These are phyloP conservation scores for Colletotrichum sojae DNA, from an alignment of 2,329 filamentous ascomycete species.

Conservation along the genomic window DNA sequence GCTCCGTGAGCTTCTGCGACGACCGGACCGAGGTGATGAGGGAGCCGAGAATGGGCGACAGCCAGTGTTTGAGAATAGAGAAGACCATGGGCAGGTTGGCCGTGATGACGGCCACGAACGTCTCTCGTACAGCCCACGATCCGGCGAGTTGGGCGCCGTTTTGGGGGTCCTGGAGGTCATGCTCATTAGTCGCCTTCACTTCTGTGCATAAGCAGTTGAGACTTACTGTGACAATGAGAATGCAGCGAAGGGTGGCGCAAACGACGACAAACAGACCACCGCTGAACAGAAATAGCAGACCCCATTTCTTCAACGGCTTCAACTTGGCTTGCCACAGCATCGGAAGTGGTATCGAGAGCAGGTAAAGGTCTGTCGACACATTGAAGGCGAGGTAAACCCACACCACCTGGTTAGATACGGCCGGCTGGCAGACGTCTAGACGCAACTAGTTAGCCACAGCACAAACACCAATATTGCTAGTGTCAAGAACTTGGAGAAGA, in stretches of 20 bases:
- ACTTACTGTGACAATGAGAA: constrained; percentile 47
- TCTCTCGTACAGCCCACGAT: constrained; percentile 53
- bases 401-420: constrained; percentile 37
- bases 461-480: not conserved
- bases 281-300: constrained; percentile 50
- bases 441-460: not conserved
- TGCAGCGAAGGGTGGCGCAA: constrained; percentile 52
- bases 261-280: constrained; percentile 54
- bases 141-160: constrained; percentile 38
- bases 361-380: constrained; percentile 40
- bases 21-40: constrained; percentile 55
- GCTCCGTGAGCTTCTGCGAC: constrained; percentile 52
- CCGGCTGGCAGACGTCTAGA: constrained; percentile 38
- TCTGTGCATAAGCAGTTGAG: not conserved
- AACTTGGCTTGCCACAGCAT: constrained; percentile 45
- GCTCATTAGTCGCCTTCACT: not conserved
- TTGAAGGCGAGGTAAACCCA: constrained; percentile 39
- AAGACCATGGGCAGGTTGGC: constrained; percentile 58
- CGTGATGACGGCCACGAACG: constrained; percentile 56
- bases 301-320: constrained; percentile 51
- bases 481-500: constrained; percentile 18
- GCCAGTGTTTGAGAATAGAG: constrained; percentile 55
- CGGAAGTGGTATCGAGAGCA: constrained; percentile 39
- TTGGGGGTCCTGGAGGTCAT: constrained; percentile 44
- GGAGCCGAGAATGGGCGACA: constrained; percentile 49